phyloP scores from a whole-genome alignment of 257 asterid genomes.

The Solanum corneliomulleri region DNA sequence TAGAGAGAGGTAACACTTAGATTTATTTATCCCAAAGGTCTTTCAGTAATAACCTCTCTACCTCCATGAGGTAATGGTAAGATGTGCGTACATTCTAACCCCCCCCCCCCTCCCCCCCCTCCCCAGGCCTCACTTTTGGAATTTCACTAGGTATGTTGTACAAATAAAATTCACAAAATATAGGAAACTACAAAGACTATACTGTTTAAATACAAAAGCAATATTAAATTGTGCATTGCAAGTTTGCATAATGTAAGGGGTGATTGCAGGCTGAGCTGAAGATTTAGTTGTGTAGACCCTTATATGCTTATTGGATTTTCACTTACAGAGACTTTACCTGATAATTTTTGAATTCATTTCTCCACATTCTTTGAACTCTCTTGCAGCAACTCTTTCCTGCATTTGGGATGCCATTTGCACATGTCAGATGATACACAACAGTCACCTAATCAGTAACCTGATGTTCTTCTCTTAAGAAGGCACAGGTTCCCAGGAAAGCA shows the following conservation, averaged over 20 bases:
- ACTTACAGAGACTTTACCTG: conserved; percentile 16
- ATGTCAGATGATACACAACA: not conserved
- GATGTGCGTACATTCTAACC: too few relatives aligned
- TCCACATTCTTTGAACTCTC: conserved; percentile 32
- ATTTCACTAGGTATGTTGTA: not conserved
- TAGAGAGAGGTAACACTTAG: not conserved
- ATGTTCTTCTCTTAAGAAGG: conserved; percentile 13
- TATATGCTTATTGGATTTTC: not conserved
- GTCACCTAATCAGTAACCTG: conserved; percentile 12
- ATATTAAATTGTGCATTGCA: not conserved
- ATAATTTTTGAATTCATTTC: conserved; percentile 33
- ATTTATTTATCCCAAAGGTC: not conserved
- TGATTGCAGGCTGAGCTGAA: not conserved
- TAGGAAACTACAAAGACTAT: not conserved
- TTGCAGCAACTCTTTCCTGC: conserved; percentile 29
- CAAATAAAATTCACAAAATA: not conserved
- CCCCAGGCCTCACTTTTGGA: too few relatives aligned
- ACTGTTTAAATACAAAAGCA: not conserved
- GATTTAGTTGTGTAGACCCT: not conserved
- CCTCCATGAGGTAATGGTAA: too few relatives aligned
- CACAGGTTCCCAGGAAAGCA: conserved; percentile 6
- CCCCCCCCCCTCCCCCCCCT: too few relatives aligned
- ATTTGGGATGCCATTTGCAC: conserved; percentile 1
- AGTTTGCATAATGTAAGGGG: not conserved
- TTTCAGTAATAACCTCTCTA: too few relatives aligned